These are phyloP conservation scores for Gossypium lobatum DNA, from an alignment of 441 rosid species.

Conservation along the genomic window DNA sequence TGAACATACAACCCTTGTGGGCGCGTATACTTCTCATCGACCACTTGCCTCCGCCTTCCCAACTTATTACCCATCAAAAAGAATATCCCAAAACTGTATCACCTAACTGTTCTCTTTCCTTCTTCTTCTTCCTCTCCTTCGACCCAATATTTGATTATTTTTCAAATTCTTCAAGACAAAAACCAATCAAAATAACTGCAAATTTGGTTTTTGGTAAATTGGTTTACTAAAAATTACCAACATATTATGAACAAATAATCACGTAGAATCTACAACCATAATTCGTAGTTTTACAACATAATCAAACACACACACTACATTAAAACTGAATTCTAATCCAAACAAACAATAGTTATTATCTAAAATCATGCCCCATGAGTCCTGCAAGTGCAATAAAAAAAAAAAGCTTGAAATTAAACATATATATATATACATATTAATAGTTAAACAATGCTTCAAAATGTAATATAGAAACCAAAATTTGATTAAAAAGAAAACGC, in stretches of 20 bases:
- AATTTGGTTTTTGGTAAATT: not conserved
- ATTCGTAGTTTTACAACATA: conserved; percentile 5
- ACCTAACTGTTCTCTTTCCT: conserved; percentile 7
- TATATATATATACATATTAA: not conserved
- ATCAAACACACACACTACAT: not conserved
- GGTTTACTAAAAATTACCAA: not conserved
- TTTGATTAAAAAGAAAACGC: not conserved
- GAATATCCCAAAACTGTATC: conserved; percentile 9
- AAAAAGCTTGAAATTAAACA: not conserved
- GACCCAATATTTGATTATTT: conserved; percentile 2
- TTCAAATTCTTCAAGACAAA: conserved; percentile 9
- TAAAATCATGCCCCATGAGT: conserved; percentile 3
- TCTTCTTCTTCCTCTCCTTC: not conserved
- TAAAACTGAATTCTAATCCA: not conserved
- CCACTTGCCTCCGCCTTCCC: conserved; percentile 81
- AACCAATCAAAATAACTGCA: conserved; percentile 8
- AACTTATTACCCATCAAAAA: conserved; percentile 89
- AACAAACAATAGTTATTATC: conserved; percentile 17
- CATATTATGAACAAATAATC: not conserved
- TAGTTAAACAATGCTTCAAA: not conserved
- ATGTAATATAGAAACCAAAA: not conserved
- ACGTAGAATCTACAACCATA: conserved; percentile 11
- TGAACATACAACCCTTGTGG: conserved; percentile 89
- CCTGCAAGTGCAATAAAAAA: conserved; percentile 21
- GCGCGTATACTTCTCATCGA: conserved; percentile 82